Conservation (phyloP, 1,284 basidiomycete species). For the Trichosporon sp. region DNA sequence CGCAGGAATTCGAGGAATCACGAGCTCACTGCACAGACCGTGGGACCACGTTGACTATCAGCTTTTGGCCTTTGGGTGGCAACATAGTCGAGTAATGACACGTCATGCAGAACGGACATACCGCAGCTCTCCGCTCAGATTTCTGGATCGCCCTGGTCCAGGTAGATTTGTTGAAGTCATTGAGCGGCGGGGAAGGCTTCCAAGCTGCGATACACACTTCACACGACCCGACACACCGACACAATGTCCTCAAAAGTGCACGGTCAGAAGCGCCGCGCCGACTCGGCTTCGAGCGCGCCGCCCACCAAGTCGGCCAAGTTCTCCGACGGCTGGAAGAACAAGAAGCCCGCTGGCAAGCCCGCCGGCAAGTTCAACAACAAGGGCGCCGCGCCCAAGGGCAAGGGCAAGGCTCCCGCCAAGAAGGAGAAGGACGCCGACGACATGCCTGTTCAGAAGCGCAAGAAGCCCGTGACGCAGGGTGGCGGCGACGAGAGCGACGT, state of each 20-base stretch:
- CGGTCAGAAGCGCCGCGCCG: conserved; percentile 31
- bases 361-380: conserved; percentile 24
- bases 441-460: conserved; percentile 30
- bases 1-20: neutral
- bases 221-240: conserved; percentile 19
- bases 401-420: conserved; percentile 12
- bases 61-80: neutral
- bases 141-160: conserved; percentile 1
- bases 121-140: conserved; percentile 19
- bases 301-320: conserved; percentile 26
- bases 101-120: conserved; percentile 6
- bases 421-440: conserved; percentile 18
- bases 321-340: conserved; percentile 10
- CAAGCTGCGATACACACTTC: conserved; percentile 5
- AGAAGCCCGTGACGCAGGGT: conserved; percentile 47
- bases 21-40: too few species aligned
- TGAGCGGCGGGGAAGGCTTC: neutral
- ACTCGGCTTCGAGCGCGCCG: conserved; percentile 19
- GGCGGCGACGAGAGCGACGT: conserved; percentile 44
- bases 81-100: neutral
- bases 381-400: conserved; percentile 19
- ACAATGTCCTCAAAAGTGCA: conserved; percentile 26
- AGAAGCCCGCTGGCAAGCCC: conserved; percentile 21
- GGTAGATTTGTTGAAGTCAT: conserved; percentile 13
- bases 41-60: neutral